Percentiles rank a stretch among this genome's conserved stretches.
These are phyloP conservation scores for Kodamaea sp. DNA, from an alignment of 1,139 yeast species.

Conservation along the genomic window DNA sequence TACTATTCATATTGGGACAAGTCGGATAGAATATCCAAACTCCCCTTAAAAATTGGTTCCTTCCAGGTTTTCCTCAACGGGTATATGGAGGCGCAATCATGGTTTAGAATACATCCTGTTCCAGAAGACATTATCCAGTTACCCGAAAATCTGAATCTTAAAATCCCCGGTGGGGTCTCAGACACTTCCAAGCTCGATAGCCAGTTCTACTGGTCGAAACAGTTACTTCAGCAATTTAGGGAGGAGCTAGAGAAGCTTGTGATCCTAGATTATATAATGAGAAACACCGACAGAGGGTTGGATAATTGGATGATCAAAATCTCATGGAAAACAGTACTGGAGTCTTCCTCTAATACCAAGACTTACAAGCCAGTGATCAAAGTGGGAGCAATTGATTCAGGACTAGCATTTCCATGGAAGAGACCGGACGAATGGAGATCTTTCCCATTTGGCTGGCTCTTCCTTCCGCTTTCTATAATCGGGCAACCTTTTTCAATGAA, in stretches of 20 bases:
- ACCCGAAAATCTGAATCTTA: slow-evolving; percentile 23
- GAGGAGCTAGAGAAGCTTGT: slow-evolving; percentile 70
- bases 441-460: slow-evolving; percentile 80
- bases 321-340: slow-evolving; percentile 41
- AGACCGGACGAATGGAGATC: slow-evolving; percentile 84
- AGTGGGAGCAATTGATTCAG: slow-evolving; percentile 78
- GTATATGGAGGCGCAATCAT: slow-evolving; percentile 62
- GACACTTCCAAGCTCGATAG: slow-evolving; percentile 10
- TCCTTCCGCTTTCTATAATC: slow-evolving; percentile 61
- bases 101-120: slow-evolving; percentile 56
- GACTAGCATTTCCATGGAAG: slow-evolving; percentile 79
- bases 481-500: slow-evolving; percentile 66
- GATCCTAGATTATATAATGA: slow-evolving; percentile 67
- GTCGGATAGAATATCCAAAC: slow-evolving; percentile 20
- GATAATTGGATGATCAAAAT: slow-evolving; percentile 80
- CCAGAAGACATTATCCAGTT: slow-evolving; percentile 36
- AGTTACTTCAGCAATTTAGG: slow-evolving; percentile 52
- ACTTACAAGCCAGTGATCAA: slow-evolving; percentile 40
- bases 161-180: slow-evolving; percentile 12
- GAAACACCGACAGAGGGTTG: slow-evolving; percentile 73
- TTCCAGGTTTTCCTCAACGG: slow-evolving; percentile 64
- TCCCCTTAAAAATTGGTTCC: slow-evolving; percentile 61
- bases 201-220: slow-evolving; percentile 56
- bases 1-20: slow-evolving; percentile 57
- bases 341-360: slow-evolving; percentile 6